Evolutionary conservation across 169 alveolate species (phyloP).

Genomic region (Eimeria sp.): DNA sequence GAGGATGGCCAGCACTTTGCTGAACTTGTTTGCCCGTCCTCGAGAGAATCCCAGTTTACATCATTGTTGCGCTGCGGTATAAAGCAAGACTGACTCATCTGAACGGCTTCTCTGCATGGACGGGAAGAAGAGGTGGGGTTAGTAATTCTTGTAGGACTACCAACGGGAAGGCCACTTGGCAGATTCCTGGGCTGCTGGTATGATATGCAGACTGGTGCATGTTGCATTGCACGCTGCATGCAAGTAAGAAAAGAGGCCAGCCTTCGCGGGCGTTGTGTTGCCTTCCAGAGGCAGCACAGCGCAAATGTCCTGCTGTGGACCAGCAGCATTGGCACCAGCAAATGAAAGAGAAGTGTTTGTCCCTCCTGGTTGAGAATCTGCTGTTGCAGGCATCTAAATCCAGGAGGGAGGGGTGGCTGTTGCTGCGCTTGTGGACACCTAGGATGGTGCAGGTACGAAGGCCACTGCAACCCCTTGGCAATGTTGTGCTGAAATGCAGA

Average conservation of each 20-base stretch:
- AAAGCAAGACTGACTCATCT: not conserved
- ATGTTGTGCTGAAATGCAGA: too few relatives aligned
- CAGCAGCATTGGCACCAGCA: constrained; percentile 51
- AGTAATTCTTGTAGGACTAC: not conserved
- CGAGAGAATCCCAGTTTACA: not conserved
- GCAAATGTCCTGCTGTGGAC: constrained; percentile 48
- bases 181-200: not conserved
- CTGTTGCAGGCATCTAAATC: not conserved
- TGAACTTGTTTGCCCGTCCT: not conserved
- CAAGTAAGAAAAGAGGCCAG: constrained; percentile 37
- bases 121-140: not conserved
- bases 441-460: constrained; percentile 47
- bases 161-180: not conserved
- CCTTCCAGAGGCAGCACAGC: constrained; percentile 61
- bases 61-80: not conserved
- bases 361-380: not conserved
- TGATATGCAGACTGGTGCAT: constrained; percentile 13
- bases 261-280: constrained; percentile 63
- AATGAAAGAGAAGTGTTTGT: not conserved
- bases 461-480: not conserved
- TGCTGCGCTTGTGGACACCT: constrained; percentile 2
- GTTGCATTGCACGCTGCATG: constrained; percentile 68
- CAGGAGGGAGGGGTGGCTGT: constrained; percentile 43
- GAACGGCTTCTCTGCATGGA: not conserved
- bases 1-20: not conserved